Evolutionary conservation across 495 filamentous ascomycete genomes (phyloP).

Genomic region (Neurospora sp.): DNA sequence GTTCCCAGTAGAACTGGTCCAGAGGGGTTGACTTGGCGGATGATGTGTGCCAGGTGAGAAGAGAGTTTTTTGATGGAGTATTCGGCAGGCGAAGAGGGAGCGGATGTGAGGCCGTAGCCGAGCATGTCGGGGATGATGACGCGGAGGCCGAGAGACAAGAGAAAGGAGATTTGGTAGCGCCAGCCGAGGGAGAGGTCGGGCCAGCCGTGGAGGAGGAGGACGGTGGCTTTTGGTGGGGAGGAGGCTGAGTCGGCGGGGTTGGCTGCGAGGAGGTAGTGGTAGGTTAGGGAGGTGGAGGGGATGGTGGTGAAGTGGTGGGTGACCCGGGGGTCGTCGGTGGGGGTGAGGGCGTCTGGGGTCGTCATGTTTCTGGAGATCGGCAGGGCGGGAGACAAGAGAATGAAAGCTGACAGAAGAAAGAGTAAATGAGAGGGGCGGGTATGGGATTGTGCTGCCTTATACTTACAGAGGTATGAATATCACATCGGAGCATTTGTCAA

Average conservation of each 20-base stretch:
- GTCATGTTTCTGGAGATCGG: neutral
- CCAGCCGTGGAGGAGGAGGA: neutral
- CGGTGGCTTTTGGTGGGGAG: neutral
- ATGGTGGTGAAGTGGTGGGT: neutral
- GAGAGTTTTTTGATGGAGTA: slow-evolving; percentile 59
- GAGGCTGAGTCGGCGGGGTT: neutral
- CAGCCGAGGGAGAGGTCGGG: slow-evolving; percentile 64
- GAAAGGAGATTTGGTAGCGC: slow-evolving; percentile 70
- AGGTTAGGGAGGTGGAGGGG: neutral
- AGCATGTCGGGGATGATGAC: slow-evolving; percentile 39
- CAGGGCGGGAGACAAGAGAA: too few species aligned
- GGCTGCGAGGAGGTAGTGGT: neutral
- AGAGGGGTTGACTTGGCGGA: neutral
- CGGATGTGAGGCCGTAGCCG: slow-evolving; percentile 62
- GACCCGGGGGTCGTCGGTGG: neutral
- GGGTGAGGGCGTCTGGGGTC: neutral
- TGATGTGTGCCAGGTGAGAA: slow-evolving; percentile 5
- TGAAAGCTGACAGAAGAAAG: neutral
- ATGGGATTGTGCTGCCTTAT: neutral
- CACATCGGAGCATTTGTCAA: neutral
- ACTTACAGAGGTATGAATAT: neutral
- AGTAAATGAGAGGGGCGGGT: neutral
- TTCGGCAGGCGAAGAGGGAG: slow-evolving; percentile 32
- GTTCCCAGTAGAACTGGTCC: neutral
- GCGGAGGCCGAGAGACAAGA: slow-evolving; percentile 52